A percentile compares a stretch with the other conserved stretches of the same genome.
These are phyloP conservation scores for Trichosporon faecale DNA, from an alignment of 1,284 basidiomycete genomes.

Conservation along the genomic window DNA sequence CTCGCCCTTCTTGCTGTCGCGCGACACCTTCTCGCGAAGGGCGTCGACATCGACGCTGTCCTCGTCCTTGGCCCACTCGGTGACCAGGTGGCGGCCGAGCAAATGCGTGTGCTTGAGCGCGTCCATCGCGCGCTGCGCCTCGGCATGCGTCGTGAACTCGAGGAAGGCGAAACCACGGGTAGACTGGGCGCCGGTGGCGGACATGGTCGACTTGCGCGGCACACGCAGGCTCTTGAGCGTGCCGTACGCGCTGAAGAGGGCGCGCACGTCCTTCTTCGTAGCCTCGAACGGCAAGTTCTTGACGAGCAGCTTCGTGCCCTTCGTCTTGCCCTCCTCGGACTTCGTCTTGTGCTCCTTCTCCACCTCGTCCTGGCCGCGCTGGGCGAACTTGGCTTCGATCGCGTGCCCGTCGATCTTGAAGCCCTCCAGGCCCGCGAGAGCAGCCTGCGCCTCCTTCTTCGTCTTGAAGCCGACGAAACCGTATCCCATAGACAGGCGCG, in stretches of 20 bases:
- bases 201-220: conserved; percentile 79
- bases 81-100: conserved; percentile 86
- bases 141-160: conserved; percentile 80
- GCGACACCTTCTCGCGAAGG: conserved; percentile 67
- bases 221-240: conserved; percentile 86
- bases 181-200: conserved; percentile 55
- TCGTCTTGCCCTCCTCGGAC: conserved; percentile 52
- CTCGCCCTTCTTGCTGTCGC: conserved; percentile 38
- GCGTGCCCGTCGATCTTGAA: conserved; percentile 84
- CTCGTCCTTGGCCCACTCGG: conserved; percentile 81
- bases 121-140: conserved; percentile 80
- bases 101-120: conserved; percentile 90
- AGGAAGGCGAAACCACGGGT: conserved; percentile 90
- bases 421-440: conserved; percentile 74
- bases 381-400: conserved; percentile 80
- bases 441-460: conserved; percentile 68
- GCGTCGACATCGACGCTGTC: conserved; percentile 65
- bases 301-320: conserved; percentile 85
- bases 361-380: conserved; percentile 69
- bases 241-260: conserved; percentile 83
- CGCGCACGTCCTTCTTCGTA: conserved; percentile 84
- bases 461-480: conserved; percentile 92
- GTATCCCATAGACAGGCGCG: conserved; percentile 84
- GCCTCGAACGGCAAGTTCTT: conserved; percentile 98
- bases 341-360: conserved; percentile 51